Percentiles rank a stretch among this genome's conserved stretches.
Evolutionary conservation across 179 eudicot species (phyloP).

Genomic region (Amaranthus tricolor): DNA sequence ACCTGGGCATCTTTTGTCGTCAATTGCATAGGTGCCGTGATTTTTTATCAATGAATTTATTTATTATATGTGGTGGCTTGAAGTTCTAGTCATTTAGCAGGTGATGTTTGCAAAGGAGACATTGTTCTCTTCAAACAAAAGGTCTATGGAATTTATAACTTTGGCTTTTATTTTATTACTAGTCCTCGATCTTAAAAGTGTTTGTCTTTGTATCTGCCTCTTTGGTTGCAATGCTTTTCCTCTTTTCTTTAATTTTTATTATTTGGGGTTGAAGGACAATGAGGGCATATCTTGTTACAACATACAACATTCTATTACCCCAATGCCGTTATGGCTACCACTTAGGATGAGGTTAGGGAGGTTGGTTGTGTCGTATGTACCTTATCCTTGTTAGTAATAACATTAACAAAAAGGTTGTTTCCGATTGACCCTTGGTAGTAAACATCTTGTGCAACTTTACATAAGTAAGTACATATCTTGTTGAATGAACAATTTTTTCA

Average conservation of each 20-base stretch:
- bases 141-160: conserved; percentile 53
- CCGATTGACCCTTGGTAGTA: too few relatives aligned
- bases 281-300: background rate
- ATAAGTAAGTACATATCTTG: too few relatives aligned
- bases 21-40: conserved; percentile 62
- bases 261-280: background rate
- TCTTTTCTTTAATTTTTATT: background rate
- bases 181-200: background rate
- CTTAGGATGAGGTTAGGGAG: too few relatives aligned
- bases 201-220: background rate
- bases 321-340: too few relatives aligned
- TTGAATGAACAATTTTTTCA: too few relatives aligned
- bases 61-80: background rate
- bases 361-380: too few relatives aligned
- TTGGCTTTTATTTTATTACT: background rate
- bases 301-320: too few relatives aligned
- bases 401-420: too few relatives aligned
- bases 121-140: conserved; percentile 72
- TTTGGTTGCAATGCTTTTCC: background rate
- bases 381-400: too few relatives aligned
- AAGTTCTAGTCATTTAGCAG: conserved; percentile 32
- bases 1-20: conserved; percentile 66
- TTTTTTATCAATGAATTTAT: background rate
- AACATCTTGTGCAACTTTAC: too few relatives aligned
- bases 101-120: conserved; percentile 92